Percentiles rank a stretch among this genome's conserved stretches.
phyloP scores from a whole-genome alignment of 768 basidiomycete genomes.

The Phlegmacium glaucopus region DNA sequence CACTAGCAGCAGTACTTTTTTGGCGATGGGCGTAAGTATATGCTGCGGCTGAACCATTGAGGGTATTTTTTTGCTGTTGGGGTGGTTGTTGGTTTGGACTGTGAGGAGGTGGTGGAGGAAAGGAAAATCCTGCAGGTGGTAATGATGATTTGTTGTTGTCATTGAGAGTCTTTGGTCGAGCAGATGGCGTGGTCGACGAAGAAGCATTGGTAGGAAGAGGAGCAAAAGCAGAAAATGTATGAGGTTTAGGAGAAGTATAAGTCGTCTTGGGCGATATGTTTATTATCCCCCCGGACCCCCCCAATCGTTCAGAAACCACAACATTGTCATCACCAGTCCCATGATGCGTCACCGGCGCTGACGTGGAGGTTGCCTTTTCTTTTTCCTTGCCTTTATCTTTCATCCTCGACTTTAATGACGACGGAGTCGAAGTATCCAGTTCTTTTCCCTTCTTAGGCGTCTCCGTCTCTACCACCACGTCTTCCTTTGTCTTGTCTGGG shows the following conservation, averaged over 20 bases:
- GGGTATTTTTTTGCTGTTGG: slow-evolving; percentile 1
- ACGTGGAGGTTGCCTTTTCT: too few species aligned
- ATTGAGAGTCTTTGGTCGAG: background rate
- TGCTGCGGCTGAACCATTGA: background rate
- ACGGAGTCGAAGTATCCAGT: too few species aligned
- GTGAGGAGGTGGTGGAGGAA: background rate
- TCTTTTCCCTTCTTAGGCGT: too few species aligned
- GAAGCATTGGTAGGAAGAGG: slow-evolving; percentile 1
- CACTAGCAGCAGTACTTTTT: background rate
- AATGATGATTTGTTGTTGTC: background rate
- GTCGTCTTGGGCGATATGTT: too few species aligned
- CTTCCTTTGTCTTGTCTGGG: background rate
- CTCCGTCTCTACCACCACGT: too few species aligned
- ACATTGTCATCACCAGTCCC: too few species aligned
- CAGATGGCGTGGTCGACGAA: background rate
- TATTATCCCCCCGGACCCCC: too few species aligned
- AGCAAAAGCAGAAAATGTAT: slow-evolving; percentile 21
- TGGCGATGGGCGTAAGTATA: background rate
- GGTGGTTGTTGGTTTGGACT: background rate
- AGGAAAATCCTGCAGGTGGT: background rate
- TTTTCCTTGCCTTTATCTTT: too few species aligned
- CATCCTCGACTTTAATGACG: too few species aligned
- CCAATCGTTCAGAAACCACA: too few species aligned
- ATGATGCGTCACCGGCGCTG: too few species aligned
- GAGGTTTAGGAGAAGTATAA: slow-evolving; percentile 5